Conservation (phyloP, 371 early-diverging fungal genomes). For the Mucor velutinosus region DNA sequence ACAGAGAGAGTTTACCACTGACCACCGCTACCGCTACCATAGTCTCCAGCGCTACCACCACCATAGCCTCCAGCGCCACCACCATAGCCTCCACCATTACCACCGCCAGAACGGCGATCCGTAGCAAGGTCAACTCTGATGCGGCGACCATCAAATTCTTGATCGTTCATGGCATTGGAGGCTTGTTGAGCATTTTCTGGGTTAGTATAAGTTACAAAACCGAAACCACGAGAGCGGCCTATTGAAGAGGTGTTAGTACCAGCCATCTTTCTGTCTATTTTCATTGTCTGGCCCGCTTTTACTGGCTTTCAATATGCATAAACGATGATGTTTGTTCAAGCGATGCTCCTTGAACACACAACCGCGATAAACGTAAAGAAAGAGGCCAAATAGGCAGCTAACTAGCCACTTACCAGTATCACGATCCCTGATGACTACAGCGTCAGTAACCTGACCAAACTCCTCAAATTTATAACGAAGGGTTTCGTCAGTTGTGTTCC, state of each 20-base stretch:
- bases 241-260: background rate
- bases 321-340: no score
- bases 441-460: background rate
- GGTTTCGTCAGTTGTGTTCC: slow-evolving; percentile 26
- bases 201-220: background rate
- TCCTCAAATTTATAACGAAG: background rate
- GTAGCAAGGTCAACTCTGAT: slow-evolving; percentile 15
- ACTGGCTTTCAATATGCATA: no score
- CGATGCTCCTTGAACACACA: background rate
- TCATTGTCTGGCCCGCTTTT: no score
- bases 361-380: background rate
- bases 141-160: slow-evolving; percentile 3
- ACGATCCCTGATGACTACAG: slow-evolving; percentile 2
- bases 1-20: background rate
- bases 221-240: slow-evolving; percentile 7
- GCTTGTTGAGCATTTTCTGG: background rate
- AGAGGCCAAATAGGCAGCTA: background rate
- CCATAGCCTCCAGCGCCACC: background rate
- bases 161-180: background rate
- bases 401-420: slow-evolving; percentile 5
- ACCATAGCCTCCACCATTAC: background rate
- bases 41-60: slow-evolving; percentile 2
- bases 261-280: background rate
- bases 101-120: background rate
- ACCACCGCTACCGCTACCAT: background rate